Evolutionary conservation across 2,329 filamentous ascomycete species (phyloP).

Genomic region (Dothideomycetes sp.): DNA sequence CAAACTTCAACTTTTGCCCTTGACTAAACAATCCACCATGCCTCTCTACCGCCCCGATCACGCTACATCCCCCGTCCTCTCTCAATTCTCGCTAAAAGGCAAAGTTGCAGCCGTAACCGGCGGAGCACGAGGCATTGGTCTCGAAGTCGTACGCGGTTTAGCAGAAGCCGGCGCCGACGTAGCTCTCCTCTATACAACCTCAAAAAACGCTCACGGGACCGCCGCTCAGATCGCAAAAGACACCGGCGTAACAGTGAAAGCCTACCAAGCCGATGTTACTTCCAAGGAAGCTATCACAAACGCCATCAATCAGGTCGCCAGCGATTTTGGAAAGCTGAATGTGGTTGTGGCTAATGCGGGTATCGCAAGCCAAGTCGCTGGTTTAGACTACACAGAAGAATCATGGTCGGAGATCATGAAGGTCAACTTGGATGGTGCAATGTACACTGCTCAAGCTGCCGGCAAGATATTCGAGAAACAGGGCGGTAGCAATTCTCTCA

Average conservation of each 20-base stretch:
- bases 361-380: constrained; percentile 86
- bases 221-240: constrained; percentile 18
- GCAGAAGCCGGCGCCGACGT: constrained; percentile 82
- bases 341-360: constrained; percentile 85
- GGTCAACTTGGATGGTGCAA: constrained; percentile 84
- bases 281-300: constrained; percentile 57
- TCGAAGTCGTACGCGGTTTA: constrained; percentile 84
- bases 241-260: constrained; percentile 15
- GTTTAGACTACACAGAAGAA: constrained; percentile 75
- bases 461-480: constrained; percentile 79
- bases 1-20: no score
- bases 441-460: constrained; percentile 70
- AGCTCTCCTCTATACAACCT: constrained; percentile 56
- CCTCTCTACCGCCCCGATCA: background rate
- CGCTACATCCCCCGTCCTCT: background rate
- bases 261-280: constrained; percentile 66
- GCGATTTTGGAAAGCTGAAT: constrained; percentile 68
- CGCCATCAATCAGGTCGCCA: constrained; percentile 61
- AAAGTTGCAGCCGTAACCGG: constrained; percentile 79
- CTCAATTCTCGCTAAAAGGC: constrained; percentile 49
- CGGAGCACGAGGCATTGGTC: constrained; percentile 73
- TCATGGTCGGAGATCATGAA: constrained; percentile 81
- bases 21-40: no score
- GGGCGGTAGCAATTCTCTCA: constrained; percentile 68
- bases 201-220: constrained; percentile 17